Evolutionary conservation across 164 flowering plant species (phyloP).

Genomic region (Sextonia rubra): DNA sequence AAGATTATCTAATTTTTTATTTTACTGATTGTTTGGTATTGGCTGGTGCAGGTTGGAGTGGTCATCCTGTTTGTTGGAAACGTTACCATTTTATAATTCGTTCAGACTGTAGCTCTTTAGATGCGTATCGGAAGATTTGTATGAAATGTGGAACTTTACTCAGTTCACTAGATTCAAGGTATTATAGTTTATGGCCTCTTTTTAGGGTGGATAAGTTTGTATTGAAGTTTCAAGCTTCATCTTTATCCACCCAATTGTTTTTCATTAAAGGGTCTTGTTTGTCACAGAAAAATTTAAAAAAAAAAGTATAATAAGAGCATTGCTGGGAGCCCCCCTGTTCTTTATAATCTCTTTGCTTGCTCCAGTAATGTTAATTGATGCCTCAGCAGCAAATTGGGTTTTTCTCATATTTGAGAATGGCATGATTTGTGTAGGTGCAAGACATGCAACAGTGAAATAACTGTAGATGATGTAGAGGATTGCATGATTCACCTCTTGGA

Average conservation of each 20-base stretch:
- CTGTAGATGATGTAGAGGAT: slow-evolving; percentile 59
- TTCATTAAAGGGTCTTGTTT: too few relatives aligned
- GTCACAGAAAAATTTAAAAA: too few relatives aligned
- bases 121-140: slow-evolving; percentile 54
- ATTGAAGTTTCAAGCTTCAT: too few relatives aligned
- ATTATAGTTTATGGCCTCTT: background rate
- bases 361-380: too few relatives aligned
- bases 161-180: slow-evolving; percentile 56
- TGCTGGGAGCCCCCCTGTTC: too few relatives aligned
- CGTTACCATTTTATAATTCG: slow-evolving; percentile 79
- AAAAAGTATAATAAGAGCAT: too few relatives aligned
- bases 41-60: slow-evolving; percentile 68
- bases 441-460: slow-evolving; percentile 52
- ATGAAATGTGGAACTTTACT: slow-evolving; percentile 49
- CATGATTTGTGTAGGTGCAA: slow-evolving; percentile 46
- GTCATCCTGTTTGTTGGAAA: slow-evolving; percentile 71
- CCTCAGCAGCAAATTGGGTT: background rate
- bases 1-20: too few relatives aligned
- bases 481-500: slow-evolving; percentile 66
- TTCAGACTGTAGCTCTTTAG: slow-evolving; percentile 44
- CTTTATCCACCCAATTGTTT: too few relatives aligned
- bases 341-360: too few relatives aligned
- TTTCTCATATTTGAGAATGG: background rate
- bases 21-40: too few relatives aligned
- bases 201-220: too few relatives aligned